These are phyloP conservation scores for Aspergillus persii DNA, from an alignment of 2,329 filamentous ascomycete genomes.

Conservation along the genomic window DNA sequence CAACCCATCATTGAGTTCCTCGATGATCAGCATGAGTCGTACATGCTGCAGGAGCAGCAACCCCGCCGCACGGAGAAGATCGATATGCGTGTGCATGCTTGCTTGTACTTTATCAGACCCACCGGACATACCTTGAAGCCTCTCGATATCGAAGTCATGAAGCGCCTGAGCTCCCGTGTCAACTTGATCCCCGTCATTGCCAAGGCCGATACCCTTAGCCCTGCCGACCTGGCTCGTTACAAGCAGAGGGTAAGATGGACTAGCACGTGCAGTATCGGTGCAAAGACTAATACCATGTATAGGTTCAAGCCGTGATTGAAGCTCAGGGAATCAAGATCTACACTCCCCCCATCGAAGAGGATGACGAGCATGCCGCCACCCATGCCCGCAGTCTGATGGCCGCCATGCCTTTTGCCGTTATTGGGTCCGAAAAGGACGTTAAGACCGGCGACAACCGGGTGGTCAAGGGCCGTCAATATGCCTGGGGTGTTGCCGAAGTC, in stretches of 20 bases:
- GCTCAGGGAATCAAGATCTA: conserved; percentile 99
- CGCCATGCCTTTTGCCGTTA: conserved; percentile 98
- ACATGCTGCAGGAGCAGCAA: conserved; percentile 99
- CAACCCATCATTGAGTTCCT: conserved; percentile 99
- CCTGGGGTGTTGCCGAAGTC: conserved; percentile 98
- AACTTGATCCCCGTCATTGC: conserved; percentile 98
- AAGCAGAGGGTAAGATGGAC: conserved; percentile 75
- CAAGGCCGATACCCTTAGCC: conserved; percentile 97
- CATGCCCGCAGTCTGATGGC: conserved; percentile 93
- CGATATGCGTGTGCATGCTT: conserved; percentile 96
- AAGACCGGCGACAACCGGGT: conserved; percentile 94
- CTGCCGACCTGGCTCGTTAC: conserved; percentile 85
- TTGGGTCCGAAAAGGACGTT: conserved; percentile 98
- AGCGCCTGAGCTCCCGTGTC: conserved; percentile 94
- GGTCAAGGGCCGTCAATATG: conserved; percentile 98
- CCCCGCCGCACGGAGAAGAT: conserved; percentile 98
- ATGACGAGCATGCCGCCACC: conserved; percentile 92
- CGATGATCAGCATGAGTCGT: conserved; percentile 99
- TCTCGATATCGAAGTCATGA: conserved; percentile 99
- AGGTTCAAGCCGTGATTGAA: conserved; percentile 95
- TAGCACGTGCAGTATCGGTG: neutral
- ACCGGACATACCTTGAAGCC: conserved; percentile 98
- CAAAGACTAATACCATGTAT: conserved; percentile 5
- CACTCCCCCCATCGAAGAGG: conserved; percentile 94
- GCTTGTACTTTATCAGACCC: conserved; percentile 97